These are phyloP conservation scores for Trichoderma atrobrunneum DNA, from an alignment of 2,329 filamentous ascomycete species.

Conservation along the genomic window DNA sequence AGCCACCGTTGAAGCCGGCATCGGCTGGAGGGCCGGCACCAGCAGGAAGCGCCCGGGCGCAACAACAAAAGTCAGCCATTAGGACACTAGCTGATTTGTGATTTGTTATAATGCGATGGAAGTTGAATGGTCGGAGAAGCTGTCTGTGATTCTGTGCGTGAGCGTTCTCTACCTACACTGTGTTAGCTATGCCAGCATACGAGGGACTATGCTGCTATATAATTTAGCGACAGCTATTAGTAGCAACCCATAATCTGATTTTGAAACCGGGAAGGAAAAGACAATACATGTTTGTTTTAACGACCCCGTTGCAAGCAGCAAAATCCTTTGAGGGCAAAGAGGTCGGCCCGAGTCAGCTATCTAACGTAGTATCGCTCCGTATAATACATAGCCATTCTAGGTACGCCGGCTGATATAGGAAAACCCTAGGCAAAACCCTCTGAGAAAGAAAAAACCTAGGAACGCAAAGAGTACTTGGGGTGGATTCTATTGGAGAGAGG, in stretches of 20 bases:
- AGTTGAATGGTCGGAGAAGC: neutral
- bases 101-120: neutral
- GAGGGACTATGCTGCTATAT: neutral
- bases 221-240: neutral
- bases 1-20: conserved; percentile 25
- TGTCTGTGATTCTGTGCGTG: neutral
- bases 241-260: neutral
- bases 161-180: conserved; percentile 9
- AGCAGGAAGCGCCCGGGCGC: conserved; percentile 25
- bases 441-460: too few relatives aligned
- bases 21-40: conserved; percentile 6
- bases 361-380: too few relatives aligned
- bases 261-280: neutral
- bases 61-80: conserved; percentile 39
- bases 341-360: too few relatives aligned
- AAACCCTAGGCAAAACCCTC: too few relatives aligned
- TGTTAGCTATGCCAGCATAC: neutral
- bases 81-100: conserved; percentile 55
- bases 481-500: too few relatives aligned
- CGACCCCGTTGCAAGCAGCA: too few relatives aligned
- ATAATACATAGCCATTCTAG: too few relatives aligned
- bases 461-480: too few relatives aligned
- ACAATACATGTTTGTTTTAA: neutral
- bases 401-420: too few relatives aligned
- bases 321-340: too few relatives aligned